Evolutionary conservation across 108 stramenopile species (phyloP).

Genomic region (Cyclotella choctawhatcheeana): DNA sequence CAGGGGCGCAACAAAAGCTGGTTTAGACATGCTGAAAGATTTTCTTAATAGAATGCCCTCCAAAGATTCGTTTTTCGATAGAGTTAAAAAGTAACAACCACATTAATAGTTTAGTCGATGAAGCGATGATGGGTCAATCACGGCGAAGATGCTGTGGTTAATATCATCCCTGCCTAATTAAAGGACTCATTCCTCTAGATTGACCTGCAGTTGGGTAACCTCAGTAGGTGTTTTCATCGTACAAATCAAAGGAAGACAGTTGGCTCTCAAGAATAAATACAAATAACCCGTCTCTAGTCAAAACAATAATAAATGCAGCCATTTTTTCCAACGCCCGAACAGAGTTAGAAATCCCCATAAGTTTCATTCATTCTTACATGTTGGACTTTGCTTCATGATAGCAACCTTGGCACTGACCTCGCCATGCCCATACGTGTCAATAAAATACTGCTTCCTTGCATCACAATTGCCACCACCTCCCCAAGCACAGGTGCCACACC

Average conservation of each 20-base stretch:
- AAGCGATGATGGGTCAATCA: background rate
- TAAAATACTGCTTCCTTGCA: constrained; percentile 30
- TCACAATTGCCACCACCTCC: constrained; percentile 13
- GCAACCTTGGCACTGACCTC: constrained; percentile 9
- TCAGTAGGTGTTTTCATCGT: too few species aligned
- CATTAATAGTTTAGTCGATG: background rate
- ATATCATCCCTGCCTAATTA: too few species aligned
- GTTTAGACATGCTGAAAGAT: constrained; percentile 10
- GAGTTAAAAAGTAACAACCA: background rate
- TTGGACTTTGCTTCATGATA: constrained; percentile 14
- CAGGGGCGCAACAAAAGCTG: constrained; percentile 22
- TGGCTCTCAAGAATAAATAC: too few species aligned
- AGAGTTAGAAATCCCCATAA: too few species aligned
- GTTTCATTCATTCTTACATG: constrained; percentile 25
- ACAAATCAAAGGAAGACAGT: too few species aligned
- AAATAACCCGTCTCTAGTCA: too few species aligned
- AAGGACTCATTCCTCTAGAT: too few species aligned
- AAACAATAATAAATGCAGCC: too few species aligned
- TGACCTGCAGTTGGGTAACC: too few species aligned
- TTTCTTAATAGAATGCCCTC: constrained; percentile 22
- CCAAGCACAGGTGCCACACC: constrained; percentile 28
- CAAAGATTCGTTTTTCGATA: constrained; percentile 13
- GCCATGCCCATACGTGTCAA: constrained; percentile 5
- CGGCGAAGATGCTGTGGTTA: too few species aligned
- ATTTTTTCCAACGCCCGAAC: too few species aligned